A percentile compares a stretch with the other conserved stretches of the same genome.
Evolutionary conservation across 495 filamentous ascomycete species (phyloP).

Genomic region (Staphylotrichum longicolle): DNA sequence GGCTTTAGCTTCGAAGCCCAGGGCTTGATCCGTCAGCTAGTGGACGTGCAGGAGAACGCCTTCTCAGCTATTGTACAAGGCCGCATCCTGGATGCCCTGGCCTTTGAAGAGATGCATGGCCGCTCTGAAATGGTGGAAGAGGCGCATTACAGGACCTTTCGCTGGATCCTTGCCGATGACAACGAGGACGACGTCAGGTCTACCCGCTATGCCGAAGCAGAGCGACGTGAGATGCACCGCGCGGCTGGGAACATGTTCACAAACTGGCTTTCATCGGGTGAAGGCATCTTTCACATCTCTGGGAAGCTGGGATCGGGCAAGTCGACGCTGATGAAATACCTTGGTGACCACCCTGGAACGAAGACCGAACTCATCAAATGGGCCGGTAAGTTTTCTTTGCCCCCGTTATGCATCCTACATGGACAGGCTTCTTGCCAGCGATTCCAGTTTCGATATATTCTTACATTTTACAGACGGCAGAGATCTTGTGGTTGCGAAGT

Average conservation of each 20-base stretch:
- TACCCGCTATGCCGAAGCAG: no score
- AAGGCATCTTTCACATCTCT: conserved; percentile 11
- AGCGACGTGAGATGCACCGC: background rate
- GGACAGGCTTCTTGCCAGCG: no score
- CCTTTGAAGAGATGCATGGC: background rate
- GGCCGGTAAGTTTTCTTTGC: conserved; percentile 6
- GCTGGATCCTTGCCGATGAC: no score
- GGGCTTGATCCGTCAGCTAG: background rate
- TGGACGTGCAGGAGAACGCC: background rate
- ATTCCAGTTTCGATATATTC: no score
- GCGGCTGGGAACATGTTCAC: background rate
- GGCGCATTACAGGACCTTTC: no score
- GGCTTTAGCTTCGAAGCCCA: background rate
- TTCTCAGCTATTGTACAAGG: background rate
- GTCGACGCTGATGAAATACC: conserved; percentile 13
- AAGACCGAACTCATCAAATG: background rate
- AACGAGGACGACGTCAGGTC: no score
- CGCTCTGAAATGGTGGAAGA: no score
- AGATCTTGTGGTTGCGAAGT: background rate
- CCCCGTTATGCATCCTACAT: no score
- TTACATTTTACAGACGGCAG: background rate
- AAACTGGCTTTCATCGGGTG: conserved; percentile 4
- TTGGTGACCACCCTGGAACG: background rate
- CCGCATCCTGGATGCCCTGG: background rate
- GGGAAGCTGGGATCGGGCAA: conserved; percentile 16